Base-by-base conservation (phyloP, 768 basidiomycete genomes). In the Boletus eberwhitei region DNA sequence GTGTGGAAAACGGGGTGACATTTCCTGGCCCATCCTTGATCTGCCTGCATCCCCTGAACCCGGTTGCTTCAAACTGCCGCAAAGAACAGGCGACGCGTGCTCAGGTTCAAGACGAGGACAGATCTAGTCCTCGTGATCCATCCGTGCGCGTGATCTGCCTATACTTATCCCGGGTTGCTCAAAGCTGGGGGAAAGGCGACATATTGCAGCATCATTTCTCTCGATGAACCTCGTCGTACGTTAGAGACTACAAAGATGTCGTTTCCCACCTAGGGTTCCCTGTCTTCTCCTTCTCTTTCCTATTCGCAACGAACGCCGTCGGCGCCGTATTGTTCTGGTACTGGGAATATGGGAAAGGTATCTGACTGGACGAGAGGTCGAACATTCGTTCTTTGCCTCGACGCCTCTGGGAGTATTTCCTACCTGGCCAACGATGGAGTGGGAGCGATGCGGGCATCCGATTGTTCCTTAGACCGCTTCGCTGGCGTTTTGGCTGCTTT, bases 301-400 rank as follows among this genome's bases (percentile, higher is more conserved):
- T 76, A 11, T 55, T 42, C 17, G 42, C 21, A 12, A n/a, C n/a
- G n/a, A 37, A 11, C n/a, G 29, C 52, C 13, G 54, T 19, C 13
- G 48, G 42, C 29, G 54, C 48, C 22, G 59, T 53, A 41, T 39
- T 53, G 39, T 49, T 31, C 29, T 48, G 67, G 60, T 73, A 74
- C 61, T 81, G 79, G 19, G 83, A 84, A 54, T 81, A 80, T 8
- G 81, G 83, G 55, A 81, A 79, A 0, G 78, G 74, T 36, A 74
- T 65, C 62, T 83, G 84, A 58, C 79, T 85, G 58, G 77, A 75
- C 26, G 79, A 73, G 17, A 72, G 75, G 26, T 83, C 65, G 62
- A 87, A 86, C 46, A 84, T 64, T 16, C 80, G 62, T 48, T 57
- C 58, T 35, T 48, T 51, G 47, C 19, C 48, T 29, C 2, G 61